Base-by-base conservation (phyloP, 2,329 filamentous ascomycete species). In the Leptographium galeiforme region DNA sequence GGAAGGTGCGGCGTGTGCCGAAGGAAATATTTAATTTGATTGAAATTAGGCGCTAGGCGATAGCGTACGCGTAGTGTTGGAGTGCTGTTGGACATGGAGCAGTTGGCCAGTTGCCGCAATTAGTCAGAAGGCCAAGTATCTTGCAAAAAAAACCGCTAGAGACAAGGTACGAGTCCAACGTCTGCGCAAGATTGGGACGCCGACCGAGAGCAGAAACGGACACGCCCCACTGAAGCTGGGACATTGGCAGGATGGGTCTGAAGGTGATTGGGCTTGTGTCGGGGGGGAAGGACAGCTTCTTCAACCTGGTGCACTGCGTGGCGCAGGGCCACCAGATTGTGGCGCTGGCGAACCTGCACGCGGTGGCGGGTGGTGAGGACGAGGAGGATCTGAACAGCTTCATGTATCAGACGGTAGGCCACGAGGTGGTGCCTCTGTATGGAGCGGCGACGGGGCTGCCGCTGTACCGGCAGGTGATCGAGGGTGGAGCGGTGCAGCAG, bases 371-470 rank as follows among this genome's bases (percentile, higher is more conserved):
- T 39, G 36, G 51, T 44, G 54, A 48, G 12, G 52, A 33, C 41
- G 33, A 54, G 57, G 70, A 76, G 53, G 87, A 97, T 66, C 76
- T 95, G 61, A 89, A 98, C 68, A 96, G 90, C 71, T 97, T 93
- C 81, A 98, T 98, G 93, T 98, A 97, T 73, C 93, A 98, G 73
- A 98, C 93, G 4, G 87, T 96, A 56, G 93, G 93, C 13, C 89
- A 97, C 68, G 77, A 81, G 55, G 73, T 96, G 18, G 84, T 97
- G 54, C 89, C 90, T 2, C 76, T 95, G 16, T 97, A 96, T 65
- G 82, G 84, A 56, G 68, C 78, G 48, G 89, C 88, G 38, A 82
- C 95, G 2, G 81, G 77, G 0, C 74, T 97, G 38, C 91, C 91
- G 30, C 75, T 98, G 2, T 96, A 93, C 68, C 83, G 93, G 19